Conservation (phyloP, 805 yeast species). For the Yamadazyma endophytica region DNA sequence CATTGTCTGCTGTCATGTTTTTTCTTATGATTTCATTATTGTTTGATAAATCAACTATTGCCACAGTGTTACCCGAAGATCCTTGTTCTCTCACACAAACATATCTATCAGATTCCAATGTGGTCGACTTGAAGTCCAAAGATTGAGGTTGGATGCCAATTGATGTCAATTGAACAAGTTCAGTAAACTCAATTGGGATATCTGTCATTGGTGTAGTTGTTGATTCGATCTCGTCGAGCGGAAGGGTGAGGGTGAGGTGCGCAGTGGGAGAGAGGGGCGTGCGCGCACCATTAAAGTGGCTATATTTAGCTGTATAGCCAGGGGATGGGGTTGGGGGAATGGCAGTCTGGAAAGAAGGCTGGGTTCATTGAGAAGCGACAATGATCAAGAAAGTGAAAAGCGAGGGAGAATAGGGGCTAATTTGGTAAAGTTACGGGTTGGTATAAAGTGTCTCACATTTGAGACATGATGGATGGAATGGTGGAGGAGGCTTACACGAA, state of each 20-base stretch:
- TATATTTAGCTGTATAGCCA: no score
- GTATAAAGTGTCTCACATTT: no score
- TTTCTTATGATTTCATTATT: conserved; percentile 80
- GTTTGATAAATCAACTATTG: conserved; percentile 80
- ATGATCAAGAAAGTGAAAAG: no score
- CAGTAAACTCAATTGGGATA: conserved; percentile 96
- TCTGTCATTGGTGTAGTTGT: conserved; percentile 33
- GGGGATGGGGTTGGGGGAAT: no score
- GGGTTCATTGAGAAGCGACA: no score
- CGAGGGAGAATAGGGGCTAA: no score
- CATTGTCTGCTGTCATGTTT: conserved; percentile 95
- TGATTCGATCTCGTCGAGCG: not conserved
- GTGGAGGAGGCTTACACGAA: no score
- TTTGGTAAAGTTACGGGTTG: no score
- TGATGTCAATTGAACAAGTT: conserved; percentile 81
- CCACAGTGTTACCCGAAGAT: conserved; percentile 77
- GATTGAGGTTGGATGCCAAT: conserved; percentile 82
- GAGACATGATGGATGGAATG: no score
- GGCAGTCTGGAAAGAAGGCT: no score
- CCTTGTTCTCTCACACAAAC: conserved; percentile 73
- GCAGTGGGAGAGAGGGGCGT: conserved; percentile 1
- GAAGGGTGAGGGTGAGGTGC: conserved; percentile 1
- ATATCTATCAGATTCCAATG: conserved; percentile 88
- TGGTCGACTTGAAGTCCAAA: conserved; percentile 89
- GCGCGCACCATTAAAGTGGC: not conserved